Evolutionary conservation across 371 early-diverging fungal species (phyloP), one percentile per base, ranked within the genome.

Genomic region (Lichtheimia hyalospora): DNA sequence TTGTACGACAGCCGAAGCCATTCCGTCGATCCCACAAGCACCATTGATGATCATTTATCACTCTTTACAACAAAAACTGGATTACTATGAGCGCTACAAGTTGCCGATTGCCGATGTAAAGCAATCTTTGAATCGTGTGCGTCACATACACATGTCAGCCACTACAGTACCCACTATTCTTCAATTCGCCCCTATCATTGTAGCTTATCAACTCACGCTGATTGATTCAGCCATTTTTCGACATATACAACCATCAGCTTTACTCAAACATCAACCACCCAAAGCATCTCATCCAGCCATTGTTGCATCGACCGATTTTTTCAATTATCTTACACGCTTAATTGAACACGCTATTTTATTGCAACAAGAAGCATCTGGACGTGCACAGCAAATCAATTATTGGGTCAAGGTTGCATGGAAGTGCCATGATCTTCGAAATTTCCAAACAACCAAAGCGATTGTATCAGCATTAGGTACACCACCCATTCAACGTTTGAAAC

Each of bases 311-410:
- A 86, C 91, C 2, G 92, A 90, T 55, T 89, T 90, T 66, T 92
- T 93, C 79, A 93, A 93, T 63, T 91, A 90, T 62, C 63, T 91
- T 5, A 89, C 92, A 13, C 79, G 93, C 13, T 54, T 87, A 28
- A 84, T 93, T 25, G 93, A 93, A 64, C 79, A 81, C 48, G 80
- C 90, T 3, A 83, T 93, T 21, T 67, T 93, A 13, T 70, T 80
- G 23, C 84, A 84, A 2, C 70, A 73, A n/a, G 83, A 81, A 34
- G 81, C 89, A 1, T 74, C 84, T 0, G 86, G 78, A 5, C 73
- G 93, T 10, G 89, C 89, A 0, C 79, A 82, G 39, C 77, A 78
- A 21, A 80, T 91, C 14, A 74, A 86, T 52, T 75, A 80, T 48
- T 93, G 93, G 93, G 83, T 88, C 61, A 89, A 90, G 65, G 83